Evolutionary conservation across 305 asterid genomes (phyloP).

Genomic region (Plantago lanceolata): DNA sequence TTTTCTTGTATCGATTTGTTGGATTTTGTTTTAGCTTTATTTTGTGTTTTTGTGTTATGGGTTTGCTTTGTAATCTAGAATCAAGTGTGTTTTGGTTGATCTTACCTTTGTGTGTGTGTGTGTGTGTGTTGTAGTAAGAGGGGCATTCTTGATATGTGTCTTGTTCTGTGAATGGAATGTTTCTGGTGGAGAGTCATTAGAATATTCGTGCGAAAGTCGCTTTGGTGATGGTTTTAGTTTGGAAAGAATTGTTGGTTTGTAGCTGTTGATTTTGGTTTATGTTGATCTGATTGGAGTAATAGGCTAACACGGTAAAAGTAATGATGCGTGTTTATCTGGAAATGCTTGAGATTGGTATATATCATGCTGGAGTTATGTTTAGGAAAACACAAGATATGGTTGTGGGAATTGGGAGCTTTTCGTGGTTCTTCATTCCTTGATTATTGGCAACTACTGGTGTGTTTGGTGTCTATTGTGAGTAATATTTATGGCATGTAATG

Average conservation of each 20-base stretch:
- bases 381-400: background rate
- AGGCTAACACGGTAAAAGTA: background rate
- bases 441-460: background rate
- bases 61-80: background rate
- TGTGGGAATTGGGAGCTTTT: background rate
- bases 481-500: slow-evolving; percentile 4
- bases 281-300: background rate
- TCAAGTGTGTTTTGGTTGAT: background rate
- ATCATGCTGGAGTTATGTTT: background rate
- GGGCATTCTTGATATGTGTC: background rate
- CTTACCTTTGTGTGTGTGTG: background rate
- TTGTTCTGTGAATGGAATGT: too few relatives aligned
- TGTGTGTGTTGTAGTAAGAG: too few relatives aligned
- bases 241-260: background rate
- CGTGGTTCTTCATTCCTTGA: background rate
- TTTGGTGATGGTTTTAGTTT: background rate
- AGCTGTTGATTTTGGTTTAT: background rate
- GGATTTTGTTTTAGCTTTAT: background rate
- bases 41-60: background rate
- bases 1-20: too few relatives aligned
- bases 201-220: too few relatives aligned
- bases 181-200: background rate
- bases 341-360: background rate
- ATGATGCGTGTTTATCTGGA: too few relatives aligned
- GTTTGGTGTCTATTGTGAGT: slow-evolving; percentile 12